phyloP scores from a whole-genome alignment of 352 stramenopile species.

The Phytophthora ramorum region DNA sequence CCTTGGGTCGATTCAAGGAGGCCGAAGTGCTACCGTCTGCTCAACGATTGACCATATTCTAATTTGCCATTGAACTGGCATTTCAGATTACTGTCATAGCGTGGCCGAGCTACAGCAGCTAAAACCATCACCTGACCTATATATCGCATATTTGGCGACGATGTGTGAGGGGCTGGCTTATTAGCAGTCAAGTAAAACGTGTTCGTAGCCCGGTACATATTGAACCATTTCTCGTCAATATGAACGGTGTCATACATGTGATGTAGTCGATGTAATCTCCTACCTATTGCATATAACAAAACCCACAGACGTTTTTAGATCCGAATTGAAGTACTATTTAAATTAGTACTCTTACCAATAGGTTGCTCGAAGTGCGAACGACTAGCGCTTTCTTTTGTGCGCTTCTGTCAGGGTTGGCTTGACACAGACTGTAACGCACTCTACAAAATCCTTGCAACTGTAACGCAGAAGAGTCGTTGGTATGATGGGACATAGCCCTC shows the following conservation, averaged over 20 bases:
- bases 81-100: conserved; percentile 1
- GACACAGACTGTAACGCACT: not conserved
- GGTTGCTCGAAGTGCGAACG: not conserved
- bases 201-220: not conserved
- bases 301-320: not conserved
- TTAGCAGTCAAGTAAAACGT: conserved; percentile 4
- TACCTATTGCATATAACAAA: conserved; percentile 5
- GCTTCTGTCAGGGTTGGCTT: not conserved
- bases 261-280: conserved; percentile 2
- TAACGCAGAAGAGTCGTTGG: not conserved
- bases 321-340: not conserved
- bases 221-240: conserved; percentile 5
- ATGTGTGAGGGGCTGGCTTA: not conserved
- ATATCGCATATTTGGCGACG: conserved; percentile 1
- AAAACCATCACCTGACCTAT: conserved; percentile 8
- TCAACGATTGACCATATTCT: conserved; percentile 4
- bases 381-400: not conserved
- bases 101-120: not conserved
- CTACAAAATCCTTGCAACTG: not conserved
- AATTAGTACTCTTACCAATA: not conserved
- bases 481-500: not conserved
- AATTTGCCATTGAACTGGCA: conserved; percentile 7
- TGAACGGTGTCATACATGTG: conserved; percentile 5
- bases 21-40: not conserved
- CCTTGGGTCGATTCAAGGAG: conserved; percentile 1